Base-by-base conservation (phyloP, 1,284 basidiomycete genomes). In the Trametes hirsuta region DNA sequence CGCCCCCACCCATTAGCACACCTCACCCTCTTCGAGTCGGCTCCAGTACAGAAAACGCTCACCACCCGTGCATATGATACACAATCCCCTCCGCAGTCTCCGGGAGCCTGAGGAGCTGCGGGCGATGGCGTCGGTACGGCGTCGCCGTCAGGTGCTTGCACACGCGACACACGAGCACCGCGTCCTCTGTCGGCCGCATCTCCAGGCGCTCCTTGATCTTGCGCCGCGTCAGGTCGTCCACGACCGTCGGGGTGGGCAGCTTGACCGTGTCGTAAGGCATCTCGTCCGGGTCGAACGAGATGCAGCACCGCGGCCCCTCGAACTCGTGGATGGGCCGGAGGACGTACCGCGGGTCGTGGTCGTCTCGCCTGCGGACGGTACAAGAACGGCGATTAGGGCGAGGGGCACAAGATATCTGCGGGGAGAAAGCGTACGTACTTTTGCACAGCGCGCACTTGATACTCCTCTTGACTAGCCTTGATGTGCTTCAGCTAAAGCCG, bases 21-120 rank as follows among this genome's bases (percentile, higher is more conserved):
- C 30, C 30, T 30, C 30, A 30, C 30, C n/a, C 35, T 11, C 2
- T n/a, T 14, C 21, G 4, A 37, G 5, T 14, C 25, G 11, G 4
- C 4, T 2, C 2, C 1, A 47, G 22, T 8, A 25, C 4, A 14
- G 2, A 11, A 36, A 3, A 39, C 40, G 41, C 59, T 25, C 25
- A 61, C 59, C 50, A 53, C 21, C 37, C 24, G 2, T 24, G 30
- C 6, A 61, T 21, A 30, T 61, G 59, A 36, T 52, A 41, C 39
- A 61, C 59, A 21, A 53, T 42, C 45, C 36, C 40, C 30, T 48
- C 54, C 1, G 39, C 11, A 30, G 9, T 45, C 10, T 53, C 46
- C 42, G 59, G 34, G 15, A 53, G 46, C 22, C 4, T 14, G 24
- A 56, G 21, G 3, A 15, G 24, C n/a, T 35, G 14, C 8, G 34